Evolutionary conservation across 495 filamentous ascomycete species (phyloP).

Genomic region (Aspergillus saccharolyticus): DNA sequence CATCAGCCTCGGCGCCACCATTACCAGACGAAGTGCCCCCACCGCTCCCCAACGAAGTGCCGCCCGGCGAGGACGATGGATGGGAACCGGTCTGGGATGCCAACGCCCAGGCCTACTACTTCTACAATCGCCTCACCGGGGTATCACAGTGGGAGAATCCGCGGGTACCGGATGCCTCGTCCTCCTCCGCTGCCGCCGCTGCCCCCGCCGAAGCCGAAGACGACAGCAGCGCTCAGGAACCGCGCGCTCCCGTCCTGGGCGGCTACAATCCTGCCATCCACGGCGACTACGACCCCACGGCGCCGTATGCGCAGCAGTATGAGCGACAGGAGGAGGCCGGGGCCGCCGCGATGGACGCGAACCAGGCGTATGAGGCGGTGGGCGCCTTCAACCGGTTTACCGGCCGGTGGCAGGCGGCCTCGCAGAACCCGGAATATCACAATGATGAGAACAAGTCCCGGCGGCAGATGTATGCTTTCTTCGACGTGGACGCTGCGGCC

Average conservation of each 20-base stretch:
- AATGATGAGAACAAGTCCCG: slow-evolving; percentile 85
- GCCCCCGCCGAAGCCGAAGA: not conserved
- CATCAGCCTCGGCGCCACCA: slow-evolving; percentile 35
- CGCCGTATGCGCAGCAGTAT: slow-evolving; percentile 73
- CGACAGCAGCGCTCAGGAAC: not conserved
- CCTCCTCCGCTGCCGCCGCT: not conserved
- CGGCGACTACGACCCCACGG: slow-evolving; percentile 90
- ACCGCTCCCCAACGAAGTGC: slow-evolving; percentile 49
- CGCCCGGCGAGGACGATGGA: slow-evolving; percentile 68
- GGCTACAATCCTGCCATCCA: slow-evolving; percentile 96
- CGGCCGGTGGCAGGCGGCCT: slow-evolving; percentile 68
- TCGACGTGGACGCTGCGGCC: slow-evolving; percentile 96
- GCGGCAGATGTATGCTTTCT: slow-evolving; percentile 90
- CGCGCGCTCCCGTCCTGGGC: slow-evolving; percentile 38
- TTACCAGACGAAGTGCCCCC: slow-evolving; percentile 48
- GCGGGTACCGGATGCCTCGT: slow-evolving; percentile 52
- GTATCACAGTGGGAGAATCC: slow-evolving; percentile 87
- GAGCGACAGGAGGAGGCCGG: slow-evolving; percentile 23
- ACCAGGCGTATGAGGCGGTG: slow-evolving; percentile 54
- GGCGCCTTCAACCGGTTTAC: slow-evolving; percentile 91
- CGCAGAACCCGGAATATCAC: slow-evolving; percentile 64
- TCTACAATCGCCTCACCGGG: slow-evolving; percentile 78
- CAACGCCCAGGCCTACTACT: slow-evolving; percentile 69
- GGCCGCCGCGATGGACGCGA: slow-evolving; percentile 29
- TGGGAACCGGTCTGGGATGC: slow-evolving; percentile 85